Base-by-base conservation (phyloP, 2,329 filamentous ascomycete species). In the Pyrenophora seminiperda region DNA sequence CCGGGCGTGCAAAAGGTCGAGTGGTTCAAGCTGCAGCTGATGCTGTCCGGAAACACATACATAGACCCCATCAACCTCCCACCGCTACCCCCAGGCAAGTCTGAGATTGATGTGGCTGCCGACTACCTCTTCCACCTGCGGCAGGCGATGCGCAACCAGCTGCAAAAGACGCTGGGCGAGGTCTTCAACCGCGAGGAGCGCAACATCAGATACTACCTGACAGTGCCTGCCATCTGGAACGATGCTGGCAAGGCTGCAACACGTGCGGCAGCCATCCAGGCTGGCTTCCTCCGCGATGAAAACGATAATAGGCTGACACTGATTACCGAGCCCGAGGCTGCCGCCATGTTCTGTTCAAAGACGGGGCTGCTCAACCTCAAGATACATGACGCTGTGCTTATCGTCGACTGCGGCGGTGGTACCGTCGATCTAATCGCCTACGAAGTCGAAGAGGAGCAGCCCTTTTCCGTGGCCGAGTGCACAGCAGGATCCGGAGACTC, bases 21-120 rank as follows among this genome's bases (percentile, higher is more conserved):
- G 78, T 99, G 94, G 94, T 97, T 99, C 83, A 97, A 97, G 81
- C 83, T 99, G 62, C 94, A 99, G 78, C 85, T 99, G 49, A 97
- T 97, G 94, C 83, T 97, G 56, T 97, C 91, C 53, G 94, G 94
- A 58, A 97, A 97, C 81, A 97, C 94, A 36, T 97, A 97, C 75
- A 97, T 97, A 71, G 94, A 97, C 75, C 94, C 94, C 56, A 97
- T 97, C 79, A 97, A 97, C 82, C 85, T 99, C 61, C 94, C 94
- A 39, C 94, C 94, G 59, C 89, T 97, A 73, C 94, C 94, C 39
- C 92, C 93, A 37, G 94, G 94, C 76, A 97, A 97, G 81, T 97
- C 93, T 19, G 94, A 97, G 77, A 96, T 97, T 75, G 94, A 99
- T 76, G 94, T 97, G 42, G 93, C 94, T n/a, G 94, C 94, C 73